These are phyloP conservation scores for Pisolithus microcarpus DNA, from an alignment of 768 basidiomycete species.

Conservation along the genomic window DNA sequence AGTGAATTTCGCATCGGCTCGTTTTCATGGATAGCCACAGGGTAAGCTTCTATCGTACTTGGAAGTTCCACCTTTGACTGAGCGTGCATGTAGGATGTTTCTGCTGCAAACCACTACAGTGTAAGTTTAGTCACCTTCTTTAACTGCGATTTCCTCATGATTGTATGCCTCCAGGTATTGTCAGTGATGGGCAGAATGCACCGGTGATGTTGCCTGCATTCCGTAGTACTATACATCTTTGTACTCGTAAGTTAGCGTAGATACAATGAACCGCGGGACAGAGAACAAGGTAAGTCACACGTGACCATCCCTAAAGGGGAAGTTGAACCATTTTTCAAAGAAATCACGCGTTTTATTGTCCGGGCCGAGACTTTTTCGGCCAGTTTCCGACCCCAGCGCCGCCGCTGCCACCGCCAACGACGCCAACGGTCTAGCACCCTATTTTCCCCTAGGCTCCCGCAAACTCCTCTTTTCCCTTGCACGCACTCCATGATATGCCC, in stretches of 20 bases:
- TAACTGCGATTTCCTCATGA: too few relatives aligned
- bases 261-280: background rate
- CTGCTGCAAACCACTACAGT: too few relatives aligned
- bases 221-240: background rate
- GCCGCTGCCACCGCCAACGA: conserved; percentile 49
- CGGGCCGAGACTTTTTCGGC: conserved; percentile 60
- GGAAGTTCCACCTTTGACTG: too few relatives aligned
- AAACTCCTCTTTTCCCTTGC: conserved; percentile 32
- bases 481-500: conserved; percentile 78
- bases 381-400: conserved; percentile 55
- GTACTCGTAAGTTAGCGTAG: background rate
- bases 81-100: too few relatives aligned
- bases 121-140: too few relatives aligned
- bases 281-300: background rate
- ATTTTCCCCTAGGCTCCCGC: conserved; percentile 24
- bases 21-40: too few relatives aligned
- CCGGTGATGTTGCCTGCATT: background rate
- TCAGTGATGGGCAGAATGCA: too few relatives aligned
- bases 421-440: conserved; percentile 22
- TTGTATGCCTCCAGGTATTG: too few relatives aligned
- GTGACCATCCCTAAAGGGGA: background rate
- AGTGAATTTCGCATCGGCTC: too few relatives aligned
- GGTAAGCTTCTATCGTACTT: too few relatives aligned
- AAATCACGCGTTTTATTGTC: conserved; percentile 26
- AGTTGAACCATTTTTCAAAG: conserved; percentile 18